Base-by-base conservation (phyloP, 805 yeast species). In the Wickerhamia fluorescens region DNA sequence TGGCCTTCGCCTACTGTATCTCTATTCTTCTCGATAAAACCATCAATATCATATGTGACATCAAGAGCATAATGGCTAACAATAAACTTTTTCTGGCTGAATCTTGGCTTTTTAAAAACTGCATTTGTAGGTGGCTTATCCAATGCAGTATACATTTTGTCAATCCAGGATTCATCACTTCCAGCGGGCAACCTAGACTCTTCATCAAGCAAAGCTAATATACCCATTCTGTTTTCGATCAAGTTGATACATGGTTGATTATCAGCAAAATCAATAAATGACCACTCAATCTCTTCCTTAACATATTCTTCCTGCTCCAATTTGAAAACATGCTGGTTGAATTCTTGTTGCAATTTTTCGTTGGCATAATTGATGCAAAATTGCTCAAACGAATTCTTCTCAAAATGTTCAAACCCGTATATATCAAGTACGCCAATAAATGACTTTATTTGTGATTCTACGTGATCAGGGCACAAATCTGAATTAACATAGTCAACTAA, bases 1-100 rank as follows among this genome's bases (percentile, higher is more conserved):
- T 87, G 94, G 15, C 95, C 96, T 48, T 89, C 98, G 12, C 95
- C 88, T 28, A 89, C 96, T 6, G 97, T 86, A 56, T 89, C 98
- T 64, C 97, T 77, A 53, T 89, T 89, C 66, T 89, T 89, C 61
- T 89, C 98, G 48, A 89, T 84, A 53, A 89, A 89, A 2, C 97
- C 97, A 37, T 85, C 96, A 23, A 81, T 72, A 47, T 87, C 95
- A 53, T 89, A 89, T 21, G 84, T 64, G 23, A 89, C 98, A 48
- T 89, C 96, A 50, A 86, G 73, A 16, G 98, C 98, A 59, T 89
- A 89, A 58, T 89, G 98, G 33, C 83, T 71, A 31, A 89, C 94
- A 32, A 89, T 77, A 41, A 89, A 89, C 41, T 89, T 84, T 26
- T 84, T 73, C 53, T 83, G 87, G 12, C 98, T 96, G 52, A 89